phyloP scores from a whole-genome alignment of 192 early-diverging fungal species.

The Entomortierella beljakovae region DNA sequence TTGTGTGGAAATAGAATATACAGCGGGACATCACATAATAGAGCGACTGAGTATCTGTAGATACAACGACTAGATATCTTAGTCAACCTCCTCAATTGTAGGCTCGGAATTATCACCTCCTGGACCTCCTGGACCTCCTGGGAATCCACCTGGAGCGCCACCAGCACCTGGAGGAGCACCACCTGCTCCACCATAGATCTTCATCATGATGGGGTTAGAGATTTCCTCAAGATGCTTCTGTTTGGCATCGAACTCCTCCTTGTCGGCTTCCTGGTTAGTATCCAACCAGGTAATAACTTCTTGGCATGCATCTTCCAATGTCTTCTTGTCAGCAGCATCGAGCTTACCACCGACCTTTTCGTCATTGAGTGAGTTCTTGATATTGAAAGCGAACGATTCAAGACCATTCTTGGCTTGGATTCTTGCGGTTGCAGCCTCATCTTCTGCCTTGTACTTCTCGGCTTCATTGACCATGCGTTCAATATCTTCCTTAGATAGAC shows the following conservation, averaged over 20 bases:
- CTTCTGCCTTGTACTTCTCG: slow-evolving; percentile 95
- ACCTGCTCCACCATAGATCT: slow-evolving; percentile 85
- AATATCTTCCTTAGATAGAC: slow-evolving; percentile 96
- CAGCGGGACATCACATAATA: too few species aligned
- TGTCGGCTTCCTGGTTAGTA: slow-evolving; percentile 87
- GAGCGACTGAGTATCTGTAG: too few species aligned
- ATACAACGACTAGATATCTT: slow-evolving; percentile 31
- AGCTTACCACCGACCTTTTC: slow-evolving; percentile 88
- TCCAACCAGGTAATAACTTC: slow-evolving; percentile 96
- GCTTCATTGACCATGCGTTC: slow-evolving; percentile 94
- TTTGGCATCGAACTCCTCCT: slow-evolving; percentile 93
- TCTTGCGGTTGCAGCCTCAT: slow-evolving; percentile 88
- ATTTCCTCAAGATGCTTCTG: slow-evolving; percentile 94
- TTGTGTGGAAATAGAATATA: too few species aligned
- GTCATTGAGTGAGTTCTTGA: slow-evolving; percentile 75
- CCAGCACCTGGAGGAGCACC: slow-evolving; percentile 73
- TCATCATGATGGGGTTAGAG: slow-evolving; percentile 97
- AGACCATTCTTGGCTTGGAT: slow-evolving; percentile 89
- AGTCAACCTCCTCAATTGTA: slow-evolving; percentile 82
- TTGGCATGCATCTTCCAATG: slow-evolving; percentile 82
- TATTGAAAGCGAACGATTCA: slow-evolving; percentile 91
- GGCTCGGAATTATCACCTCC: slow-evolving; percentile 60
- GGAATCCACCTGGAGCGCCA: slow-evolving; percentile 75
- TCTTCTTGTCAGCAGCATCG: slow-evolving; percentile 85
- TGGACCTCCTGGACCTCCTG: too few species aligned